These are phyloP conservation scores for Rhizopogon salebrosus DNA, from an alignment of 768 basidiomycete genomes.

Conservation along the genomic window DNA sequence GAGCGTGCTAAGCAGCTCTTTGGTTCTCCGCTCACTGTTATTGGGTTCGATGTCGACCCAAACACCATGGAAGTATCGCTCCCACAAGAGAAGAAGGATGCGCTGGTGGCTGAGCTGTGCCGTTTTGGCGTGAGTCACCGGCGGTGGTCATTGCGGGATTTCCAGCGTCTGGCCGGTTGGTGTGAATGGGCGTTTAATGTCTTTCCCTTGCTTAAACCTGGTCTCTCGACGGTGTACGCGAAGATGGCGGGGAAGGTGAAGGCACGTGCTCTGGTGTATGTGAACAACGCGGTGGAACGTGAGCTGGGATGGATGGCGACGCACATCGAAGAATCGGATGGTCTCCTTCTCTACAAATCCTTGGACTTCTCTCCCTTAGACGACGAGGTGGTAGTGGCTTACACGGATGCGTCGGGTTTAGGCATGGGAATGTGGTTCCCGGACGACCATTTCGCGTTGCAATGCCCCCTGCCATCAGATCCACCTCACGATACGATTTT, in stretches of 20 bases:
- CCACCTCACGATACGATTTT: slow-evolving; percentile 13
- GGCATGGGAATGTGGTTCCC: slow-evolving; percentile 21
- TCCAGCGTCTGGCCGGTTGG: slow-evolving; percentile 30
- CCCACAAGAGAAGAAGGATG: background rate
- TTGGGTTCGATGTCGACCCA: slow-evolving; percentile 25
- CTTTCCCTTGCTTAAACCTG: slow-evolving; percentile 29
- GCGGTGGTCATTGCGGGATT: slow-evolving; percentile 13
- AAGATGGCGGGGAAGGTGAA: slow-evolving; percentile 25
- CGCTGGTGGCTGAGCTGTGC: background rate
- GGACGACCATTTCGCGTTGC: slow-evolving; percentile 11
- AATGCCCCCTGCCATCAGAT: background rate
- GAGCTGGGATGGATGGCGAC: background rate
- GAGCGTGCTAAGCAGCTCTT: slow-evolving; percentile 25
- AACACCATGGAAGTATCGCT: slow-evolving; percentile 12
- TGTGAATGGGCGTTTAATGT: slow-evolving; percentile 37
- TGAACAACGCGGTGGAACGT: background rate
- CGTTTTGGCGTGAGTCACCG: background rate
- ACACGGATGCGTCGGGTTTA: slow-evolving; percentile 17
- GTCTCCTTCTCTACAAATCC: background rate
- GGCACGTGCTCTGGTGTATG: background rate
- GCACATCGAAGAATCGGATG: background rate
- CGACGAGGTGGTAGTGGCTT: background rate
- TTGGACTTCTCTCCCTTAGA: background rate
- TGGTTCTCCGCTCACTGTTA: slow-evolving; percentile 17
- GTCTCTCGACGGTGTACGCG: slow-evolving; percentile 24